phyloP scores from a whole-genome alignment of 2,329 filamentous ascomycete species.

The Westerdykella sp. region DNA sequence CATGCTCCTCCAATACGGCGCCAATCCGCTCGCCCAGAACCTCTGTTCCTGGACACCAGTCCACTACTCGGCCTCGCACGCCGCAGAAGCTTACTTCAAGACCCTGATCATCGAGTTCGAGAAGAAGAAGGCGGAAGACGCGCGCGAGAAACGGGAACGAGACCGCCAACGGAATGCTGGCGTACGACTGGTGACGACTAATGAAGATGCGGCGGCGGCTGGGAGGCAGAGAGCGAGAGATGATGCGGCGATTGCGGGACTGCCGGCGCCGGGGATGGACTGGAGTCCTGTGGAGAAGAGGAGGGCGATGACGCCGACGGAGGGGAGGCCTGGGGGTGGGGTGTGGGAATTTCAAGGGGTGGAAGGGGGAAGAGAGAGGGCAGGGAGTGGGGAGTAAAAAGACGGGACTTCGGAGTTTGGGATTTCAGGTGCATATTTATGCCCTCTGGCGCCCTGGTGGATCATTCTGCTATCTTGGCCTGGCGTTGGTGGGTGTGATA shows the following conservation, averaged over 20 bases:
- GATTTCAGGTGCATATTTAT: no score
- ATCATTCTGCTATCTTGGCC: no score
- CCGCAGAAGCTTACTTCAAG: conserved; percentile 80
- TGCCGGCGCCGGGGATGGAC: conserved; percentile 31
- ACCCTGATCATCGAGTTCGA: conserved; percentile 67
- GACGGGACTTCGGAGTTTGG: no score
- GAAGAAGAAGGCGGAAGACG: conserved; percentile 49
- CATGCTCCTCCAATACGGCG: conserved; percentile 70
- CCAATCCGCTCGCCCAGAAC: conserved; percentile 66
- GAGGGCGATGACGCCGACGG: conserved; percentile 37
- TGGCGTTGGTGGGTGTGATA: no score
- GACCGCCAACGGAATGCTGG: conserved; percentile 30
- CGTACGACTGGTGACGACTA: conserved; percentile 30
- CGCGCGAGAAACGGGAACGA: conserved; percentile 25
- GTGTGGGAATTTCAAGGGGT: conserved; percentile 20
- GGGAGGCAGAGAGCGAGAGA: conserved; percentile 24
- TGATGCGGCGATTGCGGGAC: conserved; percentile 26
- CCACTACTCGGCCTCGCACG: conserved; percentile 74
- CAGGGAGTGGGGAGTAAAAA: conserved; percentile 29
- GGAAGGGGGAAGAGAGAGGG: conserved; percentile 28
- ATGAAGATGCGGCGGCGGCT: conserved; percentile 17
- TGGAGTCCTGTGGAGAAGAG: conserved; percentile 36
- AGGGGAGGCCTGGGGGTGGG: conserved; percentile 14
- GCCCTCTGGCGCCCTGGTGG: no score
- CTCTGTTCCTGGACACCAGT: conserved; percentile 75